These are phyloP conservation scores for Anastatica hierochuntica DNA, from an alignment of 345 rosid genomes.

Conservation along the genomic window DNA sequence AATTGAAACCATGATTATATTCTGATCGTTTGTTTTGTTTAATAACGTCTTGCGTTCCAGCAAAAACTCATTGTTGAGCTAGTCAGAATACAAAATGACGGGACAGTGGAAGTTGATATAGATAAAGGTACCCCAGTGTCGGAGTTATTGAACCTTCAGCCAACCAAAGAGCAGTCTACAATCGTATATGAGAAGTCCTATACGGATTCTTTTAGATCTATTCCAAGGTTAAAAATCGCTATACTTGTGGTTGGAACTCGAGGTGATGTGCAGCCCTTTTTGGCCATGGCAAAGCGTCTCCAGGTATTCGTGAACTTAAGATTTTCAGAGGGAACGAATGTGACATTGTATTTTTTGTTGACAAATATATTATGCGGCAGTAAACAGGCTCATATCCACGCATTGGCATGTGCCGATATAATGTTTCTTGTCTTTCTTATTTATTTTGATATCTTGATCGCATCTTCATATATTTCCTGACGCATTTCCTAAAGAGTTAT, in stretches of 20 bases:
- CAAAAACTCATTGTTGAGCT: slow-evolving; percentile 74
- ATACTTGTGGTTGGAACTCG: slow-evolving; percentile 97
- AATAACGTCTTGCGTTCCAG: slow-evolving; percentile 32
- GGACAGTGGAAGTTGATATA: slow-evolving; percentile 88
- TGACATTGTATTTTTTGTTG: background rate
- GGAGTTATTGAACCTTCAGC: slow-evolving; percentile 62
- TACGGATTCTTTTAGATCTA: slow-evolving; percentile 38
- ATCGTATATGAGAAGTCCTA: slow-evolving; percentile 30
- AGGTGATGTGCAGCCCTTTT: slow-evolving; percentile 96
- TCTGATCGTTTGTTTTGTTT: background rate
- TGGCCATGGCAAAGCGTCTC: slow-evolving; percentile 93
- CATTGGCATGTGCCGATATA: background rate
- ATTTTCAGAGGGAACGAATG: background rate
- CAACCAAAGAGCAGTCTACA: slow-evolving; percentile 39
- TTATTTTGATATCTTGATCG: too few relatives aligned
- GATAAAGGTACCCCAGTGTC: slow-evolving; percentile 55
- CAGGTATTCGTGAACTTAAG: slow-evolving; percentile 41
- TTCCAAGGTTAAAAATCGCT: slow-evolving; percentile 69
- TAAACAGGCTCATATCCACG: too few relatives aligned
- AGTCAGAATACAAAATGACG: slow-evolving; percentile 84
- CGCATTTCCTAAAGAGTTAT: background rate
- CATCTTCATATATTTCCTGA: too few relatives aligned
- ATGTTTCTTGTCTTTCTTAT: background rate
- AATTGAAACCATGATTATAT: background rate
- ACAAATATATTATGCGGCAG: background rate